Conservation (phyloP, 768 basidiomycete species). For the Symmetrospora coprosmae region DNA sequence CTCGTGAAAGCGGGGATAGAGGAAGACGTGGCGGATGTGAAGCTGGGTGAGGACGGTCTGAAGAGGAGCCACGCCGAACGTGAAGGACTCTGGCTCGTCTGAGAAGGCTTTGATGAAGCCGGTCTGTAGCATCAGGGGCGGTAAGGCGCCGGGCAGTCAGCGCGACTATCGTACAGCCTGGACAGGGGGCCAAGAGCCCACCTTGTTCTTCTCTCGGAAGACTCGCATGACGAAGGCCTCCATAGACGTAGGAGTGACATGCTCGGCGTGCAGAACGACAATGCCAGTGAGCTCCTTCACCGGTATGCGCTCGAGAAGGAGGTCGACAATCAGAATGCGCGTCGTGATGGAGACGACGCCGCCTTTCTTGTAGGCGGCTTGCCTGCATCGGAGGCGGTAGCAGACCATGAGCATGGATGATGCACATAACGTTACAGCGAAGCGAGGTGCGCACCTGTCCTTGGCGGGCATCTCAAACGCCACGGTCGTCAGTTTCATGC, state of each 20-base stretch:
- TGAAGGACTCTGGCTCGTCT: conserved; percentile 90
- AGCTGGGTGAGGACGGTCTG: conserved; percentile 86
- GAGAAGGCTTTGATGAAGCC: conserved; percentile 96
- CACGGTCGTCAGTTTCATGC: conserved; percentile 67
- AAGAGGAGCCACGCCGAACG: conserved; percentile 76
- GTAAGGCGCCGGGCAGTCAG: not conserved
- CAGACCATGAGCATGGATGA: not conserved
- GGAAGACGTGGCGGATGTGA: conserved; percentile 70
- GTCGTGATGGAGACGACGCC: conserved; percentile 56
- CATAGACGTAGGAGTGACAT: conserved; percentile 62
- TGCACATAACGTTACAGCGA: not conserved
- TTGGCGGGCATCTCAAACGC: conserved; percentile 65
- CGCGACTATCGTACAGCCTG: too few species aligned
- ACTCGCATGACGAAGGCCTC: conserved; percentile 89
- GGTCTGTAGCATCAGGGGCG: conserved; percentile 37
- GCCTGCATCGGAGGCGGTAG: not conserved
- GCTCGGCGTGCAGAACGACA: conserved; percentile 78
- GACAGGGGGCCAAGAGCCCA: conserved; percentile 24
- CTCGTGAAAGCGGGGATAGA: conserved; percentile 93
- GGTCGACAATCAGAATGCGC: conserved; percentile 84
- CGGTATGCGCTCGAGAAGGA: conserved; percentile 74
- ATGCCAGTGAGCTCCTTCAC: conserved; percentile 75
- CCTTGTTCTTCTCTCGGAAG: conserved; percentile 72
- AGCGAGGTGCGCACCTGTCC: conserved; percentile 66
- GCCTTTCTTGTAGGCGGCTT: conserved; percentile 22